phyloP scores from a whole-genome alignment of 179 eudicot species.

The Amaranthus tricolor region DNA sequence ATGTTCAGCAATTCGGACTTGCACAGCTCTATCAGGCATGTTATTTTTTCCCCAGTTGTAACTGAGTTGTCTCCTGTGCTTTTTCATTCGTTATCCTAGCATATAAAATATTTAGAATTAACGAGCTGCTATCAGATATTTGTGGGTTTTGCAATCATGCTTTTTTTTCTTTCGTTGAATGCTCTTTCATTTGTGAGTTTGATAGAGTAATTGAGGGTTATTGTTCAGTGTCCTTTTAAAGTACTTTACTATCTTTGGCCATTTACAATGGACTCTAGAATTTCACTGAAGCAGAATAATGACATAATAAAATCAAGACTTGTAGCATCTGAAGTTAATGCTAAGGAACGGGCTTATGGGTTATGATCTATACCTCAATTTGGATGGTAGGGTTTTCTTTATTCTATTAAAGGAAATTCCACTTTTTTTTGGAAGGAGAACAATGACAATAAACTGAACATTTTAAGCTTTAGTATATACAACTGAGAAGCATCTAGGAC shows the following conservation, averaged over 20 bases:
- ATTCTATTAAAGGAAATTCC: neutral
- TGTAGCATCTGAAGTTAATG: too few relatives aligned
- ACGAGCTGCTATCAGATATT: neutral
- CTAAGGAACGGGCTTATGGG: neutral
- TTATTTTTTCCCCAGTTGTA: slow-evolving; percentile 5
- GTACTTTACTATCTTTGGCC: too few relatives aligned
- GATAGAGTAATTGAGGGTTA: too few relatives aligned
- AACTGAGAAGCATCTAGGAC: too few relatives aligned
- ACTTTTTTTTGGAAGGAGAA: neutral
- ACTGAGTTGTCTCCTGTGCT: neutral
- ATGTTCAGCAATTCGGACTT: slow-evolving; percentile 95
- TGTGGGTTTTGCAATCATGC: slow-evolving; percentile 3
- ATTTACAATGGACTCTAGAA: too few relatives aligned
- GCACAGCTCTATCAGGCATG: slow-evolving; percentile 96
- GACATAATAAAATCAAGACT: too few relatives aligned
- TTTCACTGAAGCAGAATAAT: too few relatives aligned
- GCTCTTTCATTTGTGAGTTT: too few relatives aligned
- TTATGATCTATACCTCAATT: neutral
- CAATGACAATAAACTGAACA: too few relatives aligned
- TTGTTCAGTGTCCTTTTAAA: too few relatives aligned
- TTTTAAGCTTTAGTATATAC: too few relatives aligned
- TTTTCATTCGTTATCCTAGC: slow-evolving; percentile 7
- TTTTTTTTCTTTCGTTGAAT: neutral
- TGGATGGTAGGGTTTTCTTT: neutral
- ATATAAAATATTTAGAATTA: neutral